Evolutionary conservation across 148 eudicot genomes (phyloP).

Genomic region (Polygonum maritimum): DNA sequence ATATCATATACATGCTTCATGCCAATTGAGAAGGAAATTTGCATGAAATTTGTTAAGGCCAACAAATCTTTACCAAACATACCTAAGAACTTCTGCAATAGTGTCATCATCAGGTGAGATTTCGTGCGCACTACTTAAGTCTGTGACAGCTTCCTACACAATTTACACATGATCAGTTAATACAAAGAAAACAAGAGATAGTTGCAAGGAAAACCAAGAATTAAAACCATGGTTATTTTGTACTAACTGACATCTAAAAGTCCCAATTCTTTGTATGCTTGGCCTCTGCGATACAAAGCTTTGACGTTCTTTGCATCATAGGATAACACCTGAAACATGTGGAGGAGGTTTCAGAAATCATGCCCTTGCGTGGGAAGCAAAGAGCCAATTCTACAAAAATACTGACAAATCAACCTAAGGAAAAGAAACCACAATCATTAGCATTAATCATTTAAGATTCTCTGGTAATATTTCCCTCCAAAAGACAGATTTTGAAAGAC

Average conservation of each 20-base stretch:
- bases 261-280: conserved; percentile 80
- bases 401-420: not conserved
- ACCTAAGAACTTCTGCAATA: conserved; percentile 82
- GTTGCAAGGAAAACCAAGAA: not conserved
- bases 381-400: not conserved
- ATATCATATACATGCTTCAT: not conserved
- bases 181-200: conserved; percentile 14
- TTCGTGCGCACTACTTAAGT: conserved; percentile 74
- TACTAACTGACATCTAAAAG: conserved; percentile 50
- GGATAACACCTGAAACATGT: conserved; percentile 53
- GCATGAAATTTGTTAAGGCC: not conserved
- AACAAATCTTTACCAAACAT: conserved; percentile 6
- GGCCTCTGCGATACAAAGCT: conserved; percentile 93
- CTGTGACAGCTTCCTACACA: conserved; percentile 67
- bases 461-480: not conserved
- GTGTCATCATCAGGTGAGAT: conserved; percentile 88
- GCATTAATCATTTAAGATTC: not conserved
- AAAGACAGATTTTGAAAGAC: not conserved
- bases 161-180: not conserved
- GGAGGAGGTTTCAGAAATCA: not conserved
- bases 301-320: conserved; percentile 70
- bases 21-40: conserved; percentile 1
- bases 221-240: not conserved
- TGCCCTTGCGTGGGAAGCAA: not conserved
- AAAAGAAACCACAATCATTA: not conserved